Evolutionary conservation across 371 early-diverging fungal species (phyloP).

Genomic region (Mortierella polycephala): DNA sequence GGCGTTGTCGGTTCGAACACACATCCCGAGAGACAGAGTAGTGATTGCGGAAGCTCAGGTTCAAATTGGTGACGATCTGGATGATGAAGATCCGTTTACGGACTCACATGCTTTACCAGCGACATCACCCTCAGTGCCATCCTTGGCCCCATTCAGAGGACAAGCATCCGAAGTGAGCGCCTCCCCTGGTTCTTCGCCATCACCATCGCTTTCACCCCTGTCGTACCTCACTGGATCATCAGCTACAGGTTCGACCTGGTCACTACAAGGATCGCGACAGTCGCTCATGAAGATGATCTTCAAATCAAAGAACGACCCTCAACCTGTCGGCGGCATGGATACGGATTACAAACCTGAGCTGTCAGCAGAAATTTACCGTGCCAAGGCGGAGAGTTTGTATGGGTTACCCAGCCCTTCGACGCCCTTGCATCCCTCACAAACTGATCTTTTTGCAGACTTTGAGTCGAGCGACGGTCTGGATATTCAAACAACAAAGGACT

Average conservation of each 20-base stretch:
- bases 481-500: slow-evolving; percentile 11
- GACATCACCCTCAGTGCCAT: slow-evolving; percentile 9
- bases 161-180: slow-evolving; percentile 6
- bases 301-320: slow-evolving; percentile 33
- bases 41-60: slow-evolving; percentile 46
- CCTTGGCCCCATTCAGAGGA: not conserved
- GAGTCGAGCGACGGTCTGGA: slow-evolving; percentile 20
- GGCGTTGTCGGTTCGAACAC: slow-evolving; percentile 22
- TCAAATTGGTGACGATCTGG: slow-evolving; percentile 40
- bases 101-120: slow-evolving; percentile 39
- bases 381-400: not conserved
- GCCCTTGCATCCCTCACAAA: slow-evolving; percentile 5
- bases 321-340: slow-evolving; percentile 1
- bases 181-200: slow-evolving; percentile 23
- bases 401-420: slow-evolving; percentile 22
- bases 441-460: slow-evolving; percentile 37
- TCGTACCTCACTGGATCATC: slow-evolving; percentile 40
- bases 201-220: slow-evolving; percentile 39
- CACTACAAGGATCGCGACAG: slow-evolving; percentile 39
- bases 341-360: not conserved
- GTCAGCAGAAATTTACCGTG: not conserved
- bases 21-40: slow-evolving; percentile 25
- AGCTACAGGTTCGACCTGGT: slow-evolving; percentile 40
- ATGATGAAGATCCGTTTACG: slow-evolving; percentile 47
- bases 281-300: slow-evolving; percentile 51